These are phyloP conservation scores for Verbena officinalis DNA, from an alignment of 257 asterid species.

Conservation along the genomic window DNA sequence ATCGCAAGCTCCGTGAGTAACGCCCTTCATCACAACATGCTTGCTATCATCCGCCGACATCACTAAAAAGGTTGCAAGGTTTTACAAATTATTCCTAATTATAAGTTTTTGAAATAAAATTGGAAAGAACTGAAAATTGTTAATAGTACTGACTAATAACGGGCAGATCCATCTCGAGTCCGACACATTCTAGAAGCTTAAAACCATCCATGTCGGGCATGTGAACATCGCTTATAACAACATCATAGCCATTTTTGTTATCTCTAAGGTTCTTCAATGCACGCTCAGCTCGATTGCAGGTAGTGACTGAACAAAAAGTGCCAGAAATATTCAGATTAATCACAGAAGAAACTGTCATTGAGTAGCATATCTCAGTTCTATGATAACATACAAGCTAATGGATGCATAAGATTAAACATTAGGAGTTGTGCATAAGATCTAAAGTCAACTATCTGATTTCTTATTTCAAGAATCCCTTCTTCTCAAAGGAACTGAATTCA, in stretches of 20 bases:
- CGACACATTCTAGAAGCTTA: slow-evolving; percentile 83
- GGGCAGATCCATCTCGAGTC: slow-evolving; percentile 94
- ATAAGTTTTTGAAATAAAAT: background rate
- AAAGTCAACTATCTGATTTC: slow-evolving; percentile 24
- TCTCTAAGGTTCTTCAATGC: slow-evolving; percentile 73
- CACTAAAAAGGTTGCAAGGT: slow-evolving; percentile 50
- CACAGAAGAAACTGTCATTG: background rate
- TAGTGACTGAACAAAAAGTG: slow-evolving; percentile 58
- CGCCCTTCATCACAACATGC: slow-evolving; percentile 91
- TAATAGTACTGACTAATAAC: slow-evolving; percentile 78
- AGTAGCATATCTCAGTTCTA: background rate
- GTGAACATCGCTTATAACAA: slow-evolving; percentile 95
- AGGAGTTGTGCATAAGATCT: slow-evolving; percentile 29
- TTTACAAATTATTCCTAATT: slow-evolving; percentile 1
- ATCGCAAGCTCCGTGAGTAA: slow-evolving; percentile 95
- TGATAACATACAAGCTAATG: background rate
- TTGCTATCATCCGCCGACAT: slow-evolving; percentile 97
- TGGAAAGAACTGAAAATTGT: background rate
- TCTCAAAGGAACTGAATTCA: slow-evolving; percentile 14
- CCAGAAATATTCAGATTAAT: slow-evolving; percentile 13
- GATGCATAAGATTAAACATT: background rate
- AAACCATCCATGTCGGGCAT: slow-evolving; percentile 99
- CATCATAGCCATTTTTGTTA: slow-evolving; percentile 68
- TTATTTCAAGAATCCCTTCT: slow-evolving; percentile 12
- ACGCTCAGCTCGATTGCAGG: slow-evolving; percentile 76